A percentile compares a stretch with the other conserved stretches of the same genome.
phyloP scores from a whole-genome alignment of 1,284 basidiomycete genomes.

The Rhodotorula sp. region DNA sequence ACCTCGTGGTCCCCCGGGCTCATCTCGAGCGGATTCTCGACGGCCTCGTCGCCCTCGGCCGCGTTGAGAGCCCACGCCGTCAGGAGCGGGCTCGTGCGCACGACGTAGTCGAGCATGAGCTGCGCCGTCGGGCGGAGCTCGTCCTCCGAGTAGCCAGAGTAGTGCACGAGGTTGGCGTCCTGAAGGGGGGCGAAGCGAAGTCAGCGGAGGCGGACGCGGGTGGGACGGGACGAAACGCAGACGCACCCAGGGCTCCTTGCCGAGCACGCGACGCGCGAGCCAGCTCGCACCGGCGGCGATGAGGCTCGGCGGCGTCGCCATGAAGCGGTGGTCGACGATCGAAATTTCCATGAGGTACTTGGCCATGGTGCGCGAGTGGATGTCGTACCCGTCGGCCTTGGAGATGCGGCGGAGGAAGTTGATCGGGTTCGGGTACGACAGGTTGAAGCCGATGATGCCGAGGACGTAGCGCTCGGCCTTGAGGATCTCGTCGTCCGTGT shows the following conservation, averaged over 20 bases:
- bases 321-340: constrained; percentile 80
- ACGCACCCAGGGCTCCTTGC: constrained; percentile 81
- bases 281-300: constrained; percentile 87
- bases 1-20: constrained; percentile 50
- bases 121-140: constrained; percentile 83
- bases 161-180: constrained; percentile 86
- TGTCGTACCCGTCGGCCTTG: constrained; percentile 95
- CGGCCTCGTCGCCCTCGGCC: constrained; percentile 25
- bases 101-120: constrained; percentile 88
- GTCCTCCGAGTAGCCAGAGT: constrained; percentile 83
- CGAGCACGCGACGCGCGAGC: constrained; percentile 83
- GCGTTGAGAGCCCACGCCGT: constrained; percentile 48
- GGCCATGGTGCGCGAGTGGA: constrained; percentile 83
- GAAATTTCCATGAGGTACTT: constrained; percentile 93
- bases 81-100: constrained; percentile 56
- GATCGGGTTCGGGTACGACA: constrained; percentile 90
- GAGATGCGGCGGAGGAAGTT: constrained; percentile 88
- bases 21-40: constrained; percentile 37
- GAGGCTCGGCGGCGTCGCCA: constrained; percentile 77
- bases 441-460: constrained; percentile 86
- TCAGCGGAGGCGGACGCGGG: neutral
- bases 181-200: constrained; percentile 47
- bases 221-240: neutral
- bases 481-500: constrained; percentile 82
- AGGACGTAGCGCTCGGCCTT: constrained; percentile 92